A percentile compares a stretch with the other conserved stretches of the same genome.
These are phyloP conservation scores for Tetradesmus lagerheimii DNA, from an alignment of 139 green algal genomes.

Conservation along the genomic window DNA sequence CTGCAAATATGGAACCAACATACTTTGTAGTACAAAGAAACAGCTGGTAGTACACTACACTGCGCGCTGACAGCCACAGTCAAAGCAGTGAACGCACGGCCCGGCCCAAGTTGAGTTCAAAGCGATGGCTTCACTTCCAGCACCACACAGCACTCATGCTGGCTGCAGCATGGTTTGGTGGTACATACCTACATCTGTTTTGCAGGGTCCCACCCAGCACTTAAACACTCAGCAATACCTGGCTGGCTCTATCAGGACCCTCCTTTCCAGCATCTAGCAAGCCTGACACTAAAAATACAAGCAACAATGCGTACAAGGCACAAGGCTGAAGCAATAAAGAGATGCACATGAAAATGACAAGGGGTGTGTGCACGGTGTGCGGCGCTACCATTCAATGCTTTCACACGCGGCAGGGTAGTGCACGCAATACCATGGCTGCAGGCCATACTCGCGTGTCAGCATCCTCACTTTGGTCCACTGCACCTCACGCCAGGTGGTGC, in stretches of 20 bases:
- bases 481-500: slow-evolving; percentile 40
- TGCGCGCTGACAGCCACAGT: too few relatives aligned
- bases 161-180: not conserved
- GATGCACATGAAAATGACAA: too few relatives aligned
- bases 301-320: too few relatives aligned
- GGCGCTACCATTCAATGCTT: not conserved
- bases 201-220: not conserved
- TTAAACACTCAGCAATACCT: not conserved
- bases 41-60: too few relatives aligned
- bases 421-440: slow-evolving; percentile 39
- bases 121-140: not conserved
- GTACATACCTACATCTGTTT: not conserved
- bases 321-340: too few relatives aligned
- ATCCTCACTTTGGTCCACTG: slow-evolving; percentile 45
- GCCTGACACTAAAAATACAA: too few relatives aligned
- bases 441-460: not conserved
- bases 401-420: not conserved
- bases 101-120: not conserved
- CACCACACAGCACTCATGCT: not conserved
- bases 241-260: not conserved
- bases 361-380: too few relatives aligned
- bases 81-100: too few relatives aligned
- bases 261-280: not conserved
- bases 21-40: too few relatives aligned
- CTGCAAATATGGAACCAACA: too few relatives aligned